Evolutionary conservation across 306 rosid genomes (phyloP).

Genomic region (Sindora glabra): DNA sequence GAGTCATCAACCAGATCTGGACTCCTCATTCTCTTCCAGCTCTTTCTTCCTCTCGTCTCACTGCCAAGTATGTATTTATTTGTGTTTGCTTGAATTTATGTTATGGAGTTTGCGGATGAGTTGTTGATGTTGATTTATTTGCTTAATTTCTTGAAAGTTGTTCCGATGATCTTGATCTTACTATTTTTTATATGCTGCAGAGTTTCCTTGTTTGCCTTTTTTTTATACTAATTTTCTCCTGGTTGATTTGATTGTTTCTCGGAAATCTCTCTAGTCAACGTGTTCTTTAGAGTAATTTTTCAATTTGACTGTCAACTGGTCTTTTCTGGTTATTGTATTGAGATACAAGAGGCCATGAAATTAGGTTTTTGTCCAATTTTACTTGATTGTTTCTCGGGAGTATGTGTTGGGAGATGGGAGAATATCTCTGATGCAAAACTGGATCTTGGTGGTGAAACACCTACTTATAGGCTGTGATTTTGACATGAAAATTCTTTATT

Average conservation of each 20-base stretch:
- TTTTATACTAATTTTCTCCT: no score
- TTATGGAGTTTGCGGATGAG: no score
- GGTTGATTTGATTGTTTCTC: neutral
- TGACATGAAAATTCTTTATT: neutral
- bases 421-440: no score
- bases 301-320: neutral
- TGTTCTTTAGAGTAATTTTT: neutral
- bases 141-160: no score
- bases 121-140: no score
- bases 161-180: no score
- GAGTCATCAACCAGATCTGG: constrained; percentile 59
- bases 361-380: neutral
- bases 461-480: neutral
- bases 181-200: no score
- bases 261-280: neutral
- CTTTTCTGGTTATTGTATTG: neutral
- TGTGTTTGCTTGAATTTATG: no score
- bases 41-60: constrained; percentile 20
- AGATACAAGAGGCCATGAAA: no score
- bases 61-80: constrained; percentile 30
- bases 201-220: no score
- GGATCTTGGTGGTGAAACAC: no score
- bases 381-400: neutral
- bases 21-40: constrained; percentile 22
- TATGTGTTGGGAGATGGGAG: neutral